Percentiles rank a stretch among this genome's conserved stretches.
Conservation (phyloP, 2,329 filamentous ascomycete genomes). For the Aspergillus versicolor region DNA sequence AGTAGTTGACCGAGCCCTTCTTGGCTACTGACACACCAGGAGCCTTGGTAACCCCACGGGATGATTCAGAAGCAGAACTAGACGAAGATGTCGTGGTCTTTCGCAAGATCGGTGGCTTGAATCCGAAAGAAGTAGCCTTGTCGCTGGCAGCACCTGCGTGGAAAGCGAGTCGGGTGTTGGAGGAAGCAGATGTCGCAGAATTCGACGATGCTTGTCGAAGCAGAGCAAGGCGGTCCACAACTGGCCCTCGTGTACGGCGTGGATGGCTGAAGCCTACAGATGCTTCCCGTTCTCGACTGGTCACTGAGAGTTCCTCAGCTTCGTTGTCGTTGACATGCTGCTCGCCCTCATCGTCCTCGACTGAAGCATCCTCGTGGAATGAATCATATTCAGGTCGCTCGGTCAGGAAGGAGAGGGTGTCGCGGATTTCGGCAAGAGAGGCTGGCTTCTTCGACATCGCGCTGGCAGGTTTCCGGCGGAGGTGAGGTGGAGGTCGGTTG, state of each 20-base stretch:
- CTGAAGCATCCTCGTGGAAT: slow-evolving; percentile 53
- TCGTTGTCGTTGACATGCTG: slow-evolving; percentile 39
- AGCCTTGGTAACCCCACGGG: slow-evolving; percentile 29
- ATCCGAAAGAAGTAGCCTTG: slow-evolving; percentile 27
- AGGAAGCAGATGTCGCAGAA: slow-evolving; percentile 31
- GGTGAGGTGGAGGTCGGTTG: slow-evolving; percentile 58
- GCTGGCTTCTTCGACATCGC: slow-evolving; percentile 64
- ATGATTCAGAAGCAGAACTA: slow-evolving; percentile 22
- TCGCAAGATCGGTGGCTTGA: slow-evolving; percentile 31
- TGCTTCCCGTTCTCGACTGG: slow-evolving; percentile 20
- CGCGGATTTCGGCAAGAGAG: slow-evolving; percentile 75
- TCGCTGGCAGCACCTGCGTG: slow-evolving; percentile 22
- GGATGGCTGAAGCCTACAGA: slow-evolving; percentile 34
- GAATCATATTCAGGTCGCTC: slow-evolving; percentile 62
- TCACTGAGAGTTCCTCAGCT: slow-evolving; percentile 23
- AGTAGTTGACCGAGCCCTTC: slow-evolving; percentile 61
- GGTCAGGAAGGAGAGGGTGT: slow-evolving; percentile 79
- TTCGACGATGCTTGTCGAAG: slow-evolving; percentile 47
- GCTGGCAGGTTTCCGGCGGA: slow-evolving; percentile 59
- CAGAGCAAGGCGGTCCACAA: slow-evolving; percentile 47
- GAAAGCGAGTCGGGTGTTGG: slow-evolving; percentile 35
- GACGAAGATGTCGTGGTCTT: slow-evolving; percentile 32
- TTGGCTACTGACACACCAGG: slow-evolving; percentile 52
- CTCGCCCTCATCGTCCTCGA: slow-evolving; percentile 53
- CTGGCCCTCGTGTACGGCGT: slow-evolving; percentile 39